phyloP scores from a whole-genome alignment of 352 stramenopile genomes.

The Phytopythium montanum region DNA sequence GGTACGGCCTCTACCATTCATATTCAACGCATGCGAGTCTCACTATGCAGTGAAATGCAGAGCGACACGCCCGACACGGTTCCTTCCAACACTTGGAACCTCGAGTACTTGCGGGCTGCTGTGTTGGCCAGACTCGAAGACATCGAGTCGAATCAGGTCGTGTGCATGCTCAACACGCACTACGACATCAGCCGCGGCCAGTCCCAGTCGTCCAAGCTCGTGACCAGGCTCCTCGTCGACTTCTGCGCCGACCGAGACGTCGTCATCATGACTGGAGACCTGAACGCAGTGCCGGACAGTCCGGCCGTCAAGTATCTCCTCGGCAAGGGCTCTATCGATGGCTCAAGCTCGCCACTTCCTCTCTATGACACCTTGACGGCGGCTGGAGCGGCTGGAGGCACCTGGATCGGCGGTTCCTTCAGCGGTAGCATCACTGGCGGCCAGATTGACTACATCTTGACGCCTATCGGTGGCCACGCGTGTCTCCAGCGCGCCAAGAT shows the following conservation, averaged over 20 bases:
- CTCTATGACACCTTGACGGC: constrained; percentile 64
- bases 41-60: constrained; percentile 13
- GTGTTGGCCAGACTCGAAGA: constrained; percentile 53
- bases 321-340: constrained; percentile 20
- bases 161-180: constrained; percentile 81
- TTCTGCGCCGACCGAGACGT: constrained; percentile 43
- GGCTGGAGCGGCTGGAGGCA: constrained; percentile 30
- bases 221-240: constrained; percentile 36
- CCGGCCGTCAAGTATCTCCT: constrained; percentile 42
- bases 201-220: constrained; percentile 42
- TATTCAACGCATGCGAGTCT: constrained; percentile 16
- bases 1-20: constrained; percentile 26
- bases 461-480: constrained; percentile 34
- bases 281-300: constrained; percentile 47
- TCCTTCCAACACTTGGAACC: constrained; percentile 62
- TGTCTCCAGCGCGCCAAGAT: constrained; percentile 38
- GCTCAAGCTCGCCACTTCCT: constrained; percentile 30
- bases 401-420: constrained; percentile 66
- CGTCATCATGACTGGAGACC: constrained; percentile 62
- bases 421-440: constrained; percentile 16
- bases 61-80: constrained; percentile 62
- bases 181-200: constrained; percentile 62
- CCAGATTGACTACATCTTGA: constrained; percentile 76
- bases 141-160: constrained; percentile 13
- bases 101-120: constrained; percentile 56